Evolutionary conservation across 164 flowering plant genomes (phyloP).

Genomic region (Liquidambar formosana): DNA sequence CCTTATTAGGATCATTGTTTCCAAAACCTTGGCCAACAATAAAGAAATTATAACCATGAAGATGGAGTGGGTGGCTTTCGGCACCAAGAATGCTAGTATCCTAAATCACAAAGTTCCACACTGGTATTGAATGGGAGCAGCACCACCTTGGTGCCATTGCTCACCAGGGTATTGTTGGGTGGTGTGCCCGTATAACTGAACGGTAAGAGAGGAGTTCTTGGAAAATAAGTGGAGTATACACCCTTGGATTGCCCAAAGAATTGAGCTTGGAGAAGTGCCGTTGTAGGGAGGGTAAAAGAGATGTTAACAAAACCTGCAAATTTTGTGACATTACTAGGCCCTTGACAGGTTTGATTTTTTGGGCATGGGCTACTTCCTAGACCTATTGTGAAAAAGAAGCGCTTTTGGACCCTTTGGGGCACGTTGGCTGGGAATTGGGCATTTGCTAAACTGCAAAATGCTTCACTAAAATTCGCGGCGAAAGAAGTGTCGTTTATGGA

Average conservation of each 20-base stretch:
- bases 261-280: conserved; percentile 26
- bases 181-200: conserved; percentile 17
- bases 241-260: conserved; percentile 20
- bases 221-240: conserved; percentile 20
- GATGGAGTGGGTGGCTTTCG: conserved; percentile 22
- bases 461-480: conserved; percentile 14
- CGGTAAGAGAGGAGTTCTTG: conserved; percentile 6
- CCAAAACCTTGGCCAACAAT: conserved; percentile 14
- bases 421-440: conserved; percentile 24
- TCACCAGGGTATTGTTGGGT: conserved; percentile 6
- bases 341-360: conserved; percentile 25
- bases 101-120: conserved; percentile 7
- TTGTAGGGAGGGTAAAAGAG: conserved; percentile 22
- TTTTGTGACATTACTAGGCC: conserved; percentile 22
- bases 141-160: conserved; percentile 9
- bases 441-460: conserved; percentile 22
- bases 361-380: conserved; percentile 20
- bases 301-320: conserved; percentile 25
- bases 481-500: neutral
- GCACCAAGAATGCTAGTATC: conserved; percentile 22
- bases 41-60: neutral
- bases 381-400: conserved; percentile 24
- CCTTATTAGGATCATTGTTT: conserved; percentile 7
- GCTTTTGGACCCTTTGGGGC: conserved; percentile 21
- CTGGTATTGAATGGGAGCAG: conserved; percentile 11